Conservation (phyloP, 164 flowering plant species). For the Aristolochia californica region DNA sequence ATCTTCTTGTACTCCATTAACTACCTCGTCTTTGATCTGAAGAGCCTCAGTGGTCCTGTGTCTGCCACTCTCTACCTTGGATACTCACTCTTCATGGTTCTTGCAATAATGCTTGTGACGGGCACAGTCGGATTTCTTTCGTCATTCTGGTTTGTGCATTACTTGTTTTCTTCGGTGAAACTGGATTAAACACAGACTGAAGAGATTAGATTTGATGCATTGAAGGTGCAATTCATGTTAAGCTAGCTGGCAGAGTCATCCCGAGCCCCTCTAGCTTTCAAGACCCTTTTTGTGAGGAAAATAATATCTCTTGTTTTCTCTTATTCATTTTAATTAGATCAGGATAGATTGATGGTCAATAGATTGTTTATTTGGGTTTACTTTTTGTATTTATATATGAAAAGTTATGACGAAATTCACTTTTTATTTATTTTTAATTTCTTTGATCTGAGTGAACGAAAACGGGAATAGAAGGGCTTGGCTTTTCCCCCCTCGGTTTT, state of each 20-base stretch:
- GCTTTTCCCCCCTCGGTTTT: no score
- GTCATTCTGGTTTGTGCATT: constrained; percentile 85
- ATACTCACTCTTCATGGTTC: constrained; percentile 69
- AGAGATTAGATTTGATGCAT: background rate
- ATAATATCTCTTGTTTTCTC: background rate
- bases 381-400: no score
- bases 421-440: no score
- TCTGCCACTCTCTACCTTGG: constrained; percentile 78
- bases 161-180: constrained; percentile 77
- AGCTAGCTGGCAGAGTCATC: constrained; percentile 2
- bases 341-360: background rate
- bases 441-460: no score
- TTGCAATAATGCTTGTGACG: constrained; percentile 70
- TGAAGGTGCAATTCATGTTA: no score
- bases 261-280: background rate
- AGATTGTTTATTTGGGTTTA: no score
- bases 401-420: no score
- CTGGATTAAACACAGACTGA: constrained; percentile 34
- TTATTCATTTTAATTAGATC: background rate
- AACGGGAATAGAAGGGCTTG: no score
- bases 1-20: constrained; percentile 76
- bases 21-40: constrained; percentile 70
- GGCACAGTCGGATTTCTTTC: constrained; percentile 83
- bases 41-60: constrained; percentile 74
- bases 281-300: background rate